Percentiles rank a stretch among this genome's conserved stretches.
Evolutionary conservation across 2,329 filamentous ascomycete genomes (phyloP).

Genomic region (Aspergillus thermomutatus): DNA sequence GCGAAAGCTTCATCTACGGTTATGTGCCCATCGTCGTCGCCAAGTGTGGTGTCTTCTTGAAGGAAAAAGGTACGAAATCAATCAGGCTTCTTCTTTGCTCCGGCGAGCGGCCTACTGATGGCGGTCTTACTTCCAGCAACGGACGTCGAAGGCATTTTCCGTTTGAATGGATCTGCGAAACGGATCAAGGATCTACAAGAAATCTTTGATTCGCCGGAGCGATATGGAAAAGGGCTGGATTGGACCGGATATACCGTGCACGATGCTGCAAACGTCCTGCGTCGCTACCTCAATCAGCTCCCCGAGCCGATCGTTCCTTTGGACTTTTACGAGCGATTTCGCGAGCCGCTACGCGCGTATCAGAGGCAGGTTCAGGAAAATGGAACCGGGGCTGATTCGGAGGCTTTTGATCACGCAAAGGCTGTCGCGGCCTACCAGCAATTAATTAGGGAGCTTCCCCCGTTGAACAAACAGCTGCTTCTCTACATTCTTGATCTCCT

Average conservation of each 20-base stretch:
- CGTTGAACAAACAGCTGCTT: slow-evolving; percentile 86
- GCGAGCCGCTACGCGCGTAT: slow-evolving; percentile 72
- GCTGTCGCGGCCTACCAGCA: slow-evolving; percentile 83
- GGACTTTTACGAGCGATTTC: slow-evolving; percentile 87
- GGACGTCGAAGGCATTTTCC: slow-evolving; percentile 93
- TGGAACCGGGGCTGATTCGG: slow-evolving; percentile 65
- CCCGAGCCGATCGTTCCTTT: slow-evolving; percentile 95
- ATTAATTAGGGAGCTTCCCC: slow-evolving; percentile 88
- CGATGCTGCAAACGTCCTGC: slow-evolving; percentile 93
- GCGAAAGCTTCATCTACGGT: slow-evolving; percentile 95
- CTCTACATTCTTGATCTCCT: slow-evolving; percentile 94
- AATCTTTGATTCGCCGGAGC: slow-evolving; percentile 88
- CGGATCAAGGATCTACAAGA: slow-evolving; percentile 94
- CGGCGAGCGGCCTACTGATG: slow-evolving; percentile 1
- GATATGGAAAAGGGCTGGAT: slow-evolving; percentile 93
- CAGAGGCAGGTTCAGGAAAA: slow-evolving; percentile 68
- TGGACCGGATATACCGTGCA: slow-evolving; percentile 98
- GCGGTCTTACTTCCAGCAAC: slow-evolving; percentile 62
- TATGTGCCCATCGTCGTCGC: slow-evolving; percentile 98
- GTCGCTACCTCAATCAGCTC: slow-evolving; percentile 91
- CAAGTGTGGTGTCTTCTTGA: slow-evolving; percentile 94
- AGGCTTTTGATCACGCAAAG: slow-evolving; percentile 68
- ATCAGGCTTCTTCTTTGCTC: slow-evolving; percentile 18
- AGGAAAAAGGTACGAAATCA: slow-evolving; percentile 84
- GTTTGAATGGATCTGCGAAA: slow-evolving; percentile 92